Percentiles rank a stretch among this genome's conserved stretches.
These are phyloP conservation scores for Yamadazyma sp. DNA, from an alignment of 1,139 yeast species.

Conservation along the genomic window DNA sequence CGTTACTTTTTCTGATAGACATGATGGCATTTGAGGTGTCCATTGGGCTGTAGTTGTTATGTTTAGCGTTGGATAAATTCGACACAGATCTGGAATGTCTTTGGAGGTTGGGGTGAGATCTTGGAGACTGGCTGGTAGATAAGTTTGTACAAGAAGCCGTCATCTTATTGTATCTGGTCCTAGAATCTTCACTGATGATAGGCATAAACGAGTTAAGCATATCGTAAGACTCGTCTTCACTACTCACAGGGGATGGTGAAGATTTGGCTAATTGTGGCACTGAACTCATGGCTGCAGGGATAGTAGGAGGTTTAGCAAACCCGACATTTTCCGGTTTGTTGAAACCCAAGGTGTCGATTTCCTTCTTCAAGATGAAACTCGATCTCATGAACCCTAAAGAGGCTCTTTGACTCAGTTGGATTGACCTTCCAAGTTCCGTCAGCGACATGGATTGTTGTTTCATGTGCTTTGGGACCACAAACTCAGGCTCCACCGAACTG, in stretches of 20 bases:
- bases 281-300: conserved; percentile 23
- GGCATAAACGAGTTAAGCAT: conserved; percentile 17
- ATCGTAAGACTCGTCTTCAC: conserved; percentile 16
- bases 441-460: conserved; percentile 2
- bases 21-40: conserved; percentile 12
- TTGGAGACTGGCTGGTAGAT: conserved; percentile 8
- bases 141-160: conserved; percentile 18
- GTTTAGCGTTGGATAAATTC: conserved; percentile 15
- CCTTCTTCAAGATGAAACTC: conserved; percentile 38
- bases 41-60: conserved; percentile 19
- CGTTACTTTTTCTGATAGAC: conserved; percentile 14
- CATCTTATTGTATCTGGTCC: conserved; percentile 11
- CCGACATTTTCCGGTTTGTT: conserved; percentile 32
- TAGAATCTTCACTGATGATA: conserved; percentile 11
- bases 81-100: conserved; percentile 18
- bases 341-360: conserved; percentile 29
- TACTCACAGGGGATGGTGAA: conserved; percentile 8
- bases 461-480: conserved; percentile 10
- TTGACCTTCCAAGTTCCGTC: conserved; percentile 15
- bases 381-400: conserved; percentile 44
- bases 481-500: conserved; percentile 19
- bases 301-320: conserved; percentile 27
- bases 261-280: conserved; percentile 6
- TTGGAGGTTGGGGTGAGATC: conserved; percentile 8
- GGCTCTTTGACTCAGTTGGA: conserved; percentile 26